Evolutionary conservation across 2,329 filamentous ascomycete species (phyloP), one percentile per base, ranked within the genome.

Genomic region (Fusarium neocosmosporiellum): DNA sequence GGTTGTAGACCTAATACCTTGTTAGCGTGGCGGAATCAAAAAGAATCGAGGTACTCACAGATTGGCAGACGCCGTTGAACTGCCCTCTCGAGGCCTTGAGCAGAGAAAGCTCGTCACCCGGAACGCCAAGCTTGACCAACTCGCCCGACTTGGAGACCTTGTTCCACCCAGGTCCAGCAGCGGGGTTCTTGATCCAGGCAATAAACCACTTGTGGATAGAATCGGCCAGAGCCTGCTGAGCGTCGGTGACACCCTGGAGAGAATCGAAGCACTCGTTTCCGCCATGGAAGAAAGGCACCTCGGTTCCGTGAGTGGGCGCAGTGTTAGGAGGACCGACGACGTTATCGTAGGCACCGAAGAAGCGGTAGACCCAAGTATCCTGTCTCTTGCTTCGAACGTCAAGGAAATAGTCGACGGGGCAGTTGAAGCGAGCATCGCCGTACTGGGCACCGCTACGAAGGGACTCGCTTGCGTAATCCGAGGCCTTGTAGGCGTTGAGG

Each of bases 381-480:
- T 85, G 84, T 7, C 62, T 18, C 11, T 69, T 39, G 63, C 80
- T 82, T 50, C 84, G 83, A 24, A 85, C 43, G 65, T 85, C 82
- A 31, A 82, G 67, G 13, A 85, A 74, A 39, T 81, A 83, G 71
- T 83, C 81, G 4, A 82, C 78, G 1, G 81, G 74, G 69, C 84
- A 86, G 72, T 84, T 81, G 78, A 86, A 86, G 13, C 84, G 83
- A 5, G 83, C 84, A 20, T 86, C 84, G 31, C 84, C 85, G 37
- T 83, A 83, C 75, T 85, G 84, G 0, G 77, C 75, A 18, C 84
- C 85, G 66, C 83, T 84, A 69, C 82, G 81, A 13, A 81, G 79
- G 4, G 84, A 81, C 20, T 82, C 82, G 50, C 75, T 80, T 20
- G 76, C 72, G 20, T 71, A 85, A 64, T 84, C 81, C 2, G 80